Evolutionary conservation across 1,139 yeast genomes (phyloP), one percentile per base, ranked within the genome.

Genomic region (Geotrichum phurueaensis): DNA sequence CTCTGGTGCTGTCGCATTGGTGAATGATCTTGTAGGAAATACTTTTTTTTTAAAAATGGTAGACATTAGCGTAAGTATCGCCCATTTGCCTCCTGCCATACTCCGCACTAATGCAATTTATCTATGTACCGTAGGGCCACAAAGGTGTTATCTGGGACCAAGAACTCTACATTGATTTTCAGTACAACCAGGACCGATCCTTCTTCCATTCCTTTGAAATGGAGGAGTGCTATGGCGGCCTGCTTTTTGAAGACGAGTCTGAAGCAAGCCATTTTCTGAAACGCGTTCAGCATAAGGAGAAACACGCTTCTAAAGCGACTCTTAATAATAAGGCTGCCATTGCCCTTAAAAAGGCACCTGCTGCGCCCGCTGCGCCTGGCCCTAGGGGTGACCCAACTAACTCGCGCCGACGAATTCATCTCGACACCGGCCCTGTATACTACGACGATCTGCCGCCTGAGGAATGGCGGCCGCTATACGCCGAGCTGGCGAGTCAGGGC

Each of bases 71-170:
- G 71, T 67, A 60, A 33, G 63, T 23, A 29, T 27, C 4, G n/a
- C 13, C 22, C n/a, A 20, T 10, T 47, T 9, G 50, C 22, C 39
- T 51, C 25, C 23, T 33, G 12, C 10, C 9, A 12, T 25, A 6
- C 9, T 29, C 22, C 33, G 33, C 2, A 36, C 57, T 53, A 60
- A 43, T 53, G 5, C 13, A 27, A 4, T 25, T 25, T 25, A n/a
- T n/a, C n/a, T n/a, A n/a, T n/a, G 29, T 25, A 25, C 29, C n/a
- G n/a, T 51, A 79, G 51, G 96, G 96, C 12, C 83, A 84, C 65
- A 78, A 89, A 51, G 98, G 98, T 22, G 96, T 94, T 0, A 66
- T 94, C 0, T 94, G 99, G 99, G 99, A 94, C 73, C 99, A 94
- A 73, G 99, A 94, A 73, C 75, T 94, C 56, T 94, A 89, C 71